Percentiles rank a stretch among this genome's conserved stretches.
Conservation (phyloP, 352 stramenopile species). For the Phytophthora europaea region DNA sequence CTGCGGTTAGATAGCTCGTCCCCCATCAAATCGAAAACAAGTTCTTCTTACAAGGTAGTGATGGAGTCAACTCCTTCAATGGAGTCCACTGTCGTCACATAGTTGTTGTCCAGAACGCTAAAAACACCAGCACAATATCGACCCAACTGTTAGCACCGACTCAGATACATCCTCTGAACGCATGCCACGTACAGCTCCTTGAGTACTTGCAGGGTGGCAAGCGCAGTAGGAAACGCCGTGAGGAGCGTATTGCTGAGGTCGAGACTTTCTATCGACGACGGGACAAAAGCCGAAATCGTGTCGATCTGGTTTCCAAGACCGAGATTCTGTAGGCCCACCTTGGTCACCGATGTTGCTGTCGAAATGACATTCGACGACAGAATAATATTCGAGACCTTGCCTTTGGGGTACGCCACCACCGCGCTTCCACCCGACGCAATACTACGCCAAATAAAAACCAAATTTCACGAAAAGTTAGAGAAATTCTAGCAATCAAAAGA, state of each 20-base stretch:
- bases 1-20: background rate
- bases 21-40: background rate
- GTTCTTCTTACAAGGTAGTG: slow-evolving; percentile 23
- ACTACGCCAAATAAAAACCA: slow-evolving; percentile 1
- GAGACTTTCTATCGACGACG: slow-evolving; percentile 27
- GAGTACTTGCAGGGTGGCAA: slow-evolving; percentile 32
- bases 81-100: slow-evolving; percentile 30
- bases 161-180: background rate
- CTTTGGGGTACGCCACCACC: slow-evolving; percentile 32
- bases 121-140: background rate
- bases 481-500: background rate
- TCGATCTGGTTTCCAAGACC: slow-evolving; percentile 30
- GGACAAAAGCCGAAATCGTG: slow-evolving; percentile 28
- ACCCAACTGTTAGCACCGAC: background rate
- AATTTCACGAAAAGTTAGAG: no score
- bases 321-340: slow-evolving; percentile 36
- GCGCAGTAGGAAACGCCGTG: slow-evolving; percentile 24
- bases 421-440: slow-evolving; percentile 30
- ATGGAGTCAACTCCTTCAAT: slow-evolving; percentile 32
- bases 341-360: slow-evolving; percentile 24
- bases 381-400: slow-evolving; percentile 41
- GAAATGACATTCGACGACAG: slow-evolving; percentile 33
- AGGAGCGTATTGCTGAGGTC: slow-evolving; percentile 43
- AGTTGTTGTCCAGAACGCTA: slow-evolving; percentile 45
- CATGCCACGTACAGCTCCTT: slow-evolving; percentile 29